These are phyloP conservation scores for Kuraishia borneana DNA, from an alignment of 805 yeast species.

Conservation along the genomic window DNA sequence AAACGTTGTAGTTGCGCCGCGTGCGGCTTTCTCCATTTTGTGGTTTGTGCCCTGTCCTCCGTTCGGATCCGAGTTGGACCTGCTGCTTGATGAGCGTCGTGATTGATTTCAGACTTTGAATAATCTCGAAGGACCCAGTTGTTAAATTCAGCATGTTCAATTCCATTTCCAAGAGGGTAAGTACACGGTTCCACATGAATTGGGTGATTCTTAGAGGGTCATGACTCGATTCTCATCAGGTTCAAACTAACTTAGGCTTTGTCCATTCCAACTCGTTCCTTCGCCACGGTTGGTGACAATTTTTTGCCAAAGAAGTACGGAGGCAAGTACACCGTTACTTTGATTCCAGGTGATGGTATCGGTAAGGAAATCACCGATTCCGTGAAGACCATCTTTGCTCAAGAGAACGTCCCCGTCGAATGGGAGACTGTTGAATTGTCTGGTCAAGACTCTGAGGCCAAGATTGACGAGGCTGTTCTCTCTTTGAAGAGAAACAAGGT, in stretches of 20 bases:
- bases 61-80: too few species aligned
- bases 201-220: not conserved
- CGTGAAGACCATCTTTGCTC: conserved; percentile 79
- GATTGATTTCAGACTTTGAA: too few species aligned
- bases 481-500: conserved; percentile 93
- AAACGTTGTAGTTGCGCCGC: too few species aligned
- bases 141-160: not conserved
- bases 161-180: not conserved
- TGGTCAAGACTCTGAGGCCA: conserved; percentile 36
- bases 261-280: conserved; percentile 9
- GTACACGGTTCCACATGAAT: not conserved
- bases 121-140: too few species aligned
- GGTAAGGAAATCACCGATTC: conserved; percentile 94
- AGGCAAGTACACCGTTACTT: conserved; percentile 86
- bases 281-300: conserved; percentile 18
- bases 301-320: conserved; percentile 83
- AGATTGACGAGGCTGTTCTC: conserved; percentile 72
- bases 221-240: not conserved
- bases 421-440: conserved; percentile 79
- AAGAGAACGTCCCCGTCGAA: conserved; percentile 84
- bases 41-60: too few species aligned
- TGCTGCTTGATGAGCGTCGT: too few species aligned
- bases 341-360: conserved; percentile 97
- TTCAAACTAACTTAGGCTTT: not conserved
- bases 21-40: too few species aligned